phyloP scores from a whole-genome alignment of 2,329 filamentous ascomycete species.

The Tolypocladium tundrense region DNA sequence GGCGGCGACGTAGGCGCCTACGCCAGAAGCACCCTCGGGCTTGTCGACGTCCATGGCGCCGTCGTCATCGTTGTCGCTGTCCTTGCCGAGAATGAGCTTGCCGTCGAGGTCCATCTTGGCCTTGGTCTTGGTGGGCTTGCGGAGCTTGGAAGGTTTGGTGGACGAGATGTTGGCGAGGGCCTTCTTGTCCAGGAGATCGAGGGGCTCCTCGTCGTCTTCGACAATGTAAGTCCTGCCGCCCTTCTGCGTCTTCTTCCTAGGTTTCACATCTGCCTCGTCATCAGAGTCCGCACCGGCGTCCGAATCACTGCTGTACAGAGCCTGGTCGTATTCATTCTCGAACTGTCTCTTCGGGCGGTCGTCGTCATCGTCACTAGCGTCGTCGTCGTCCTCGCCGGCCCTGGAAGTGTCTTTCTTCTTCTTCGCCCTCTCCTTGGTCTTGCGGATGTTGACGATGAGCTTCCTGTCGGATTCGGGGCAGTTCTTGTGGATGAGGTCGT shows the following conservation, averaged over 20 bases:
- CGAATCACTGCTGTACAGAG: constrained; percentile 76
- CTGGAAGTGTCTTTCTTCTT: constrained; percentile 68
- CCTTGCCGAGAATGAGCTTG: constrained; percentile 64
- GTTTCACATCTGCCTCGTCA: constrained; percentile 40
- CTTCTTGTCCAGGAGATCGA: constrained; percentile 83
- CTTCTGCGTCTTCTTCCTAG: constrained; percentile 42
- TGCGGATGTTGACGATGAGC: constrained; percentile 86
- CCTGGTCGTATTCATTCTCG: constrained; percentile 89
- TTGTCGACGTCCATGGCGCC: constrained; percentile 56
- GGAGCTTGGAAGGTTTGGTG: constrained; percentile 64
- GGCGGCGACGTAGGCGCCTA: constrained; percentile 60
- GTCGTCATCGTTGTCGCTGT: constrained; percentile 35
- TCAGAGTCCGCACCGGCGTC: constrained; percentile 42
- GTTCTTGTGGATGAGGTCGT: constrained; percentile 65
- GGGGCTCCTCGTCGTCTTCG: constrained; percentile 87
- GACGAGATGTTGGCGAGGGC: constrained; percentile 89
- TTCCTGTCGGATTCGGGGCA: constrained; percentile 84
- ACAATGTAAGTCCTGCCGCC: constrained; percentile 74
- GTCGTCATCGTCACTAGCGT: constrained; percentile 39
- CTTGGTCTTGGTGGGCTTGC: constrained; percentile 46
- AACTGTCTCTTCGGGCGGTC: constrained; percentile 50
- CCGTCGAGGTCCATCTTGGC: constrained; percentile 67
- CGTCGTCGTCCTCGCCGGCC: constrained; percentile 46
- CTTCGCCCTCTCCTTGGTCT: constrained; percentile 85
- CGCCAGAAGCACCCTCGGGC: constrained; percentile 48